Evolutionary conservation across 2,329 filamentous ascomycete genomes (phyloP), one percentile per base, ranked within the genome.

Genomic region (Rhynchosporium agropyri): DNA sequence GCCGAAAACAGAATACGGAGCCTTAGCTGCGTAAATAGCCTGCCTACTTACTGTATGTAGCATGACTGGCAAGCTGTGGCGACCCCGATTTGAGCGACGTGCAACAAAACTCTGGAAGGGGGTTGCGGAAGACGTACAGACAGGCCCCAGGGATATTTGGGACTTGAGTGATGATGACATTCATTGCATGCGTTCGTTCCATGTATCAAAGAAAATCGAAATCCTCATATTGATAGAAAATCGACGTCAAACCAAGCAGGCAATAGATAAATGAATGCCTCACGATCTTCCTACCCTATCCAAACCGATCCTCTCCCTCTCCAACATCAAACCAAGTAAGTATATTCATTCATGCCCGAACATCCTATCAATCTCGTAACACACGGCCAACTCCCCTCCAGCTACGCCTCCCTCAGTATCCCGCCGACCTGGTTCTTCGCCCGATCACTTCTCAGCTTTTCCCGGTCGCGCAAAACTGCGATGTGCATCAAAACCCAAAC

Each of bases 391-490:
- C 46, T 51, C 49, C 28, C 51, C 53, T 28, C 42, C 49, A 60
- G 49, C 58, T 43, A 28, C 33, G 38, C 40, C 40, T 48, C 60
- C 9, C 33, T 36, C 0, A 36, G 33, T 36, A 36, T 51, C 49
- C 53, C 58, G 43, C 51, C 43, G 42, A 53, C 55, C 60, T 56
- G 55, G 40, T 55, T 51, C 9, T 28, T 50, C 50, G 59, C 54
- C 63, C 59, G 59, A 38, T 48, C 55, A 31, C 9, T 46, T 53
- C 28, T 45, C 45, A 20, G 15, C 10, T 57, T 59, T 20, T 65
- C 57, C 61, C 59, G 54, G 61, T 61, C 61, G 62, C 49, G 64
- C 59, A 64, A 64, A 55, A 40, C 7, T 62, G 58, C 64, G 64
- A 66, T 42, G 40, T 63, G 64, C 64, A 54, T 48, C 64, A 64